These are phyloP conservation scores for Immersiella caudata DNA, from an alignment of 495 filamentous ascomycete genomes.

Conservation along the genomic window DNA sequence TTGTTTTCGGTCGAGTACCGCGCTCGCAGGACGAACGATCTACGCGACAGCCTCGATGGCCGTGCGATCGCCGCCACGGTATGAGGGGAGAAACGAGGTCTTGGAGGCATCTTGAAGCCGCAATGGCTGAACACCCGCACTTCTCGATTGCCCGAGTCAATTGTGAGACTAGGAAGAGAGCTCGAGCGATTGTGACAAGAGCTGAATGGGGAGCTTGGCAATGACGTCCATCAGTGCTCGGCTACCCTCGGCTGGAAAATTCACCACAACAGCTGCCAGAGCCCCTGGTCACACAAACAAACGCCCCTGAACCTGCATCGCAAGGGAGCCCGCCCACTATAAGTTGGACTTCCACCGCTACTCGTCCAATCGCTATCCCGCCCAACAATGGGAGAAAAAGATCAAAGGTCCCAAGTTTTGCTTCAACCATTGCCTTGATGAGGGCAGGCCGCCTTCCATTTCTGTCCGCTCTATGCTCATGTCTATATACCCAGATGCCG, in stretches of 20 bases:
- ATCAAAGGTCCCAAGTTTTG: not conserved
- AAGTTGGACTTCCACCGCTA: too few relatives aligned
- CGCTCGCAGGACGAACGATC: conserved; percentile 18
- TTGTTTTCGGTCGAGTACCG: conserved; percentile 40
- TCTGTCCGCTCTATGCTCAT: too few relatives aligned
- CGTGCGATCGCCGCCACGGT: conserved; percentile 1
- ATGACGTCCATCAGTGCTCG: conserved; percentile 8
- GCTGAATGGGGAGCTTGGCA: not conserved
- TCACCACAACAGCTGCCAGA: not conserved
- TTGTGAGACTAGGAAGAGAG: not conserved
- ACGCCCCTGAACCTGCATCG: not conserved
- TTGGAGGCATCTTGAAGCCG: conserved; percentile 24
- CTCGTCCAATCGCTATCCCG: not conserved
- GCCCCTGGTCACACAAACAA: not conserved
- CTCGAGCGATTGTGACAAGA: not conserved
- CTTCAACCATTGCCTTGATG: too few relatives aligned
- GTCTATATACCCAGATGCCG: not conserved
- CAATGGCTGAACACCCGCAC: not conserved
- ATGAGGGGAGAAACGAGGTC: not conserved
- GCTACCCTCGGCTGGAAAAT: not conserved
- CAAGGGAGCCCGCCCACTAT: not conserved
- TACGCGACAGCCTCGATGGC: conserved; percentile 9
- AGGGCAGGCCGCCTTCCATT: too few relatives aligned
- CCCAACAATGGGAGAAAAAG: not conserved
- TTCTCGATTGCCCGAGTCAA: not conserved